Conservation (phyloP, 140 eudicot genomes). For the Anethum foeniculum region DNA sequence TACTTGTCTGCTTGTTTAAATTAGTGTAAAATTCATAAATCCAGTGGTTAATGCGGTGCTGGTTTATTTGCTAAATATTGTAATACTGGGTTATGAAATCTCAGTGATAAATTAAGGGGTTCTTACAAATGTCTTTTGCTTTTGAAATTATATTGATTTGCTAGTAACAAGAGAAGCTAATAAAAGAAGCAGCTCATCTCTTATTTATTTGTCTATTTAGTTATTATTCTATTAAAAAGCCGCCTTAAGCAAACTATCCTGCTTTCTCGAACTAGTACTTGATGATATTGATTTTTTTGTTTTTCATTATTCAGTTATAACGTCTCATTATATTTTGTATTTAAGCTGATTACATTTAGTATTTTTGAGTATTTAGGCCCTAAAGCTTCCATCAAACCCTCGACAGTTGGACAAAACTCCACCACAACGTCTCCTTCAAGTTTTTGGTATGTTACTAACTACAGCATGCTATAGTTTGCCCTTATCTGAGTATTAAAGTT, state of each 20-base stretch:
- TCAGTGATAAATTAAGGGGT: neutral
- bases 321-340: neutral
- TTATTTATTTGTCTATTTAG: neutral
- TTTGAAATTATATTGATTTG: neutral
- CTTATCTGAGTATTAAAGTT: neutral
- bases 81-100: neutral
- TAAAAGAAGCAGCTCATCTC: neutral
- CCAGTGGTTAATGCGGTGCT: neutral
- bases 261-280: neutral
- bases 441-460: slow-evolving; percentile 48
- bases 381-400: slow-evolving; percentile 61
- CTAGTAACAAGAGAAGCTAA: slow-evolving; percentile 1
- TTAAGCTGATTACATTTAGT: neutral
- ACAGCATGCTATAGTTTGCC: neutral
- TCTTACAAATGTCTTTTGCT: neutral
- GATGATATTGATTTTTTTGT: neutral
- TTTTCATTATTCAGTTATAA: neutral
- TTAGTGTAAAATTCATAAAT: neutral
- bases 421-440: slow-evolving; percentile 81
- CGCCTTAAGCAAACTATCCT: neutral
- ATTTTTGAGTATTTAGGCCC: slow-evolving; percentile 32
- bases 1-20: slow-evolving; percentile 15
- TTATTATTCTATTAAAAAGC: too few species aligned
- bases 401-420: slow-evolving; percentile 67
- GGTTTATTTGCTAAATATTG: neutral